Conservation (phyloP, 306 rosid species). For the Prinsepia uniflora region DNA sequence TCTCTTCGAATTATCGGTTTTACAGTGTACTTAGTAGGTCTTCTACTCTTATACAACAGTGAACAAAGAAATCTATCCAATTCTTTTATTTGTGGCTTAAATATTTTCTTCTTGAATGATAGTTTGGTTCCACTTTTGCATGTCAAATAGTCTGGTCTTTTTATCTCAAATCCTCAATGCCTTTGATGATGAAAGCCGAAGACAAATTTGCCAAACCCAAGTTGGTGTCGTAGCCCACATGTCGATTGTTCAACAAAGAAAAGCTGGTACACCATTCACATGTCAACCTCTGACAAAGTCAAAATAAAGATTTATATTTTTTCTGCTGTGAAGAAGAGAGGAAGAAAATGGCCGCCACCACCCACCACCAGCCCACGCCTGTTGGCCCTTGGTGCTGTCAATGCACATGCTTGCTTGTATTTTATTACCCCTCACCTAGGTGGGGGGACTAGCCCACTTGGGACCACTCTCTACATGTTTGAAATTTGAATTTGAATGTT, state of each 20-base stretch:
- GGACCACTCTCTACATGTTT: too few relatives aligned
- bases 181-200: neutral
- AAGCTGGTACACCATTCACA: neutral
- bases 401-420: neutral
- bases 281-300: neutral
- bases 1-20: slow-evolving; percentile 22
- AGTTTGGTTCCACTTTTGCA: slow-evolving; percentile 7
- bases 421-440: neutral
- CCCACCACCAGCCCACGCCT: neutral
- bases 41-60: slow-evolving; percentile 37
- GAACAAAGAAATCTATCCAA: slow-evolving; percentile 21
- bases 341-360: neutral
- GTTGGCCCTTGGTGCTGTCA: neutral
- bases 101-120: slow-evolving; percentile 24
- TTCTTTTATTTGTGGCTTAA: slow-evolving; percentile 42
- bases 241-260: neutral
- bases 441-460: neutral
- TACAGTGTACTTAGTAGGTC: slow-evolving; percentile 39
- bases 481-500: too few relatives aligned
- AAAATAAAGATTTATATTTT: neutral
- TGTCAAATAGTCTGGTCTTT: neutral
- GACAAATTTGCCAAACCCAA: neutral
- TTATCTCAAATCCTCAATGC: too few relatives aligned
- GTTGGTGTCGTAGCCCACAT: neutral
- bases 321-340: neutral